Conservation (phyloP, 257 asterid genomes). For the Catharanthus roseus region DNA sequence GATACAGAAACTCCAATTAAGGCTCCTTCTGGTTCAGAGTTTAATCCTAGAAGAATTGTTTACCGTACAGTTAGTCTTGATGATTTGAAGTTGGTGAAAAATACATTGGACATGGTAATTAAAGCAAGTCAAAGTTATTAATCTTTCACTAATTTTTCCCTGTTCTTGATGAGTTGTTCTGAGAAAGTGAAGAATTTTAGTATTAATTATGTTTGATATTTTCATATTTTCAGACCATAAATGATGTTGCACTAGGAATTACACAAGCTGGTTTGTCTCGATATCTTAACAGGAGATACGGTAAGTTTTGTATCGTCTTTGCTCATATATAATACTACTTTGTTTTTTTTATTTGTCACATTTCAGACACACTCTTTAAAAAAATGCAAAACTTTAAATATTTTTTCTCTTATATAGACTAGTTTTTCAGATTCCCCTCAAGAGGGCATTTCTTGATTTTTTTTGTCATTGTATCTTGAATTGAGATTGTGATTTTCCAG, state of each 20-base stretch:
- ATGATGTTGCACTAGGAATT: constrained; percentile 36
- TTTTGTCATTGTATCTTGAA: not conserved
- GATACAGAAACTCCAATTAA: constrained; percentile 31
- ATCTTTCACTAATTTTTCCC: not conserved
- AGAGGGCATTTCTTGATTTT: not conserved
- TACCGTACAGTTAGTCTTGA: constrained; percentile 23
- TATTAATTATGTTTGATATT: not conserved
- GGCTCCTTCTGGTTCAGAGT: constrained; percentile 19
- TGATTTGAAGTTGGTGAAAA: constrained; percentile 26
- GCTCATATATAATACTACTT: too few relatives aligned
- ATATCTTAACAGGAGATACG: constrained; percentile 36
- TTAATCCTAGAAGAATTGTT: constrained; percentile 22
- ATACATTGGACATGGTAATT: constrained; percentile 21
- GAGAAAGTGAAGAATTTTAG: too few relatives aligned
- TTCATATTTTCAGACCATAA: constrained; percentile 25
- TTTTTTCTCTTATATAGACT: too few relatives aligned
- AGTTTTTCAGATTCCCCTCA: too few relatives aligned
- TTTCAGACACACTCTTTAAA: too few relatives aligned
- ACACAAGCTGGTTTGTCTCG: constrained; percentile 36
- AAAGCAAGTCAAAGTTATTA: not conserved
- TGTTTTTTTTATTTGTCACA: too few relatives aligned
- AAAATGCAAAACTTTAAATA: too few relatives aligned
- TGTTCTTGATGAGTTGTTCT: not conserved
- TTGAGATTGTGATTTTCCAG: constrained; percentile 1
- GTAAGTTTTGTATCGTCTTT: constrained; percentile 4